Conservation (phyloP, 2,329 filamentous ascomycete genomes). For the Paraphoma sp. region DNA sequence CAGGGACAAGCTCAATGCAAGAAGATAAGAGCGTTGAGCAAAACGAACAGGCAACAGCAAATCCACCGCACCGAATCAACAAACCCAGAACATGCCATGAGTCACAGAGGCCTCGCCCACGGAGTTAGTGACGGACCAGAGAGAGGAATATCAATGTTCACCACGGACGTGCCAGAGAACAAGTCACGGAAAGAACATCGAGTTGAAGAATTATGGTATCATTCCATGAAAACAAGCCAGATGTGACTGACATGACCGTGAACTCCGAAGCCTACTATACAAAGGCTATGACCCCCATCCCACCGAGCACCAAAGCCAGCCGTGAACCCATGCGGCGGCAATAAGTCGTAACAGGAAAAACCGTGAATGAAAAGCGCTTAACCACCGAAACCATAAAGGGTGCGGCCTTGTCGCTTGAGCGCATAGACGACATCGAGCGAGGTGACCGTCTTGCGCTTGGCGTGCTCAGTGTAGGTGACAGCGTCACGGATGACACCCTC, state of each 20-base stretch:
- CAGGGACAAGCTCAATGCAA: too few relatives aligned
- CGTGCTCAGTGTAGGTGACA: conserved; percentile 80
- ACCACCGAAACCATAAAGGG: conserved; percentile 89
- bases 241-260: conserved; percentile 38
- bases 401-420: conserved; percentile 69
- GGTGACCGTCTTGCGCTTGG: conserved; percentile 81
- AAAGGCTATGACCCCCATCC: conserved; percentile 40
- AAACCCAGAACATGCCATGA: too few relatives aligned
- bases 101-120: too few relatives aligned
- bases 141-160: not conserved
- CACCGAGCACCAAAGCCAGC: conserved; percentile 63
- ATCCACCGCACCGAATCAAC: too few relatives aligned
- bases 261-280: conserved; percentile 45
- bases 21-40: too few relatives aligned
- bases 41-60: too few relatives aligned
- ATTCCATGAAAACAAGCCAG: conserved; percentile 40
- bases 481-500: conserved; percentile 78
- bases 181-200: not conserved
- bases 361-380: conserved; percentile 53
- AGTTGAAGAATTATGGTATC: conserved; percentile 44
- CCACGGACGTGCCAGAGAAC: not conserved
- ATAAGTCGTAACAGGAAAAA: conserved; percentile 46
- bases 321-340: conserved; percentile 53
- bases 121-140: not conserved
- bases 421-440: conserved; percentile 70